These are phyloP conservation scores for Botrytis deweyae DNA, from an alignment of 2,329 filamentous ascomycete genomes.

Conservation along the genomic window DNA sequence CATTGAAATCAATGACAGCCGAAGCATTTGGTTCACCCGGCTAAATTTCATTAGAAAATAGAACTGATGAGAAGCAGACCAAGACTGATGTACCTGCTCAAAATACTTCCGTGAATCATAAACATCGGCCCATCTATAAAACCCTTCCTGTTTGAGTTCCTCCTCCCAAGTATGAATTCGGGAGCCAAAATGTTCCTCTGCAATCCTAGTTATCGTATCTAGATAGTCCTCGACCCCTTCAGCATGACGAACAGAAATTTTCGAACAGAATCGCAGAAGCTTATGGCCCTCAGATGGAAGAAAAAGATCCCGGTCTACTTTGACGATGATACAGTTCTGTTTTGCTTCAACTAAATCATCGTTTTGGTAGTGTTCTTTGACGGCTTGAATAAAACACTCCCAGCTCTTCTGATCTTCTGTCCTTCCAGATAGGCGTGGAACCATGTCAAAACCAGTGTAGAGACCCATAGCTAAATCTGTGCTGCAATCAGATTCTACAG, in stretches of 20 bases:
- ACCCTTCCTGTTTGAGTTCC: slow-evolving; percentile 20
- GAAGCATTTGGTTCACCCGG: slow-evolving; percentile 18
- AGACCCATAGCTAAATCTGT: slow-evolving; percentile 29
- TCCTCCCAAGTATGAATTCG: slow-evolving; percentile 33
- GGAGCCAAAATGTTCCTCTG: slow-evolving; percentile 30
- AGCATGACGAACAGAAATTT: slow-evolving; percentile 32
- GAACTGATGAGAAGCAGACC: neutral
- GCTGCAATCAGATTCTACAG: neutral
- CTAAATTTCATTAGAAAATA: slow-evolving; percentile 18
- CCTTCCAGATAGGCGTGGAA: slow-evolving; percentile 33
- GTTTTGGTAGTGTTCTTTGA: slow-evolving; percentile 10
- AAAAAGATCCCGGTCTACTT: slow-evolving; percentile 33
- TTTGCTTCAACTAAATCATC: neutral
- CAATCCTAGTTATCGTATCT: slow-evolving; percentile 28
- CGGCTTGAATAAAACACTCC: slow-evolving; percentile 32
- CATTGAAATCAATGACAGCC: slow-evolving; percentile 10
- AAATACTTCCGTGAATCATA: slow-evolving; percentile 33
- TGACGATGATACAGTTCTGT: slow-evolving; percentile 36
- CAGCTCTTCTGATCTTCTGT: slow-evolving; percentile 33
- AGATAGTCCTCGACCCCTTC: slow-evolving; percentile 31
- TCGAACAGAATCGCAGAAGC: slow-evolving; percentile 36
- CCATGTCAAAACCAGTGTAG: slow-evolving; percentile 38
- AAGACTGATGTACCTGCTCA: slow-evolving; percentile 34
- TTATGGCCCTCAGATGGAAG: slow-evolving; percentile 38
- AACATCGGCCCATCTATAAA: slow-evolving; percentile 32